Conservation (phyloP, 768 basidiomycete genomes). For the Lactifluus hygrophoroides region DNA sequence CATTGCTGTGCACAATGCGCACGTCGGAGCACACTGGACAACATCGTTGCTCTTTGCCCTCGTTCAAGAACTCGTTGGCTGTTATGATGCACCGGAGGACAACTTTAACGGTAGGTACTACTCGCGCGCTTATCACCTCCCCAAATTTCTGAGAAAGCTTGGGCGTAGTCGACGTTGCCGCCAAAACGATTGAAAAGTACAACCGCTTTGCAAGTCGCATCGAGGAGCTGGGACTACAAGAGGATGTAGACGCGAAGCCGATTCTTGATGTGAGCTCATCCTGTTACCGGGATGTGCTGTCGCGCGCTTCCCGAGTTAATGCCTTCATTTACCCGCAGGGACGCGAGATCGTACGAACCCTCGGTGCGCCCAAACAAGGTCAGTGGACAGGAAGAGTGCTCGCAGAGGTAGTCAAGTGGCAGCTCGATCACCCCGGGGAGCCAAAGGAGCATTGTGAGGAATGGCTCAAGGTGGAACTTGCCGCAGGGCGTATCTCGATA, state of each 20-base stretch:
- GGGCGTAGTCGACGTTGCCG: slow-evolving; percentile 35
- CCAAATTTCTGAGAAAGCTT: slow-evolving; percentile 17
- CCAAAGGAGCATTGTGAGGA: slow-evolving; percentile 56
- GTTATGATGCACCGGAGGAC: slow-evolving; percentile 38
- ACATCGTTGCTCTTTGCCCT: slow-evolving; percentile 68
- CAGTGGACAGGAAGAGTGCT: slow-evolving; percentile 61
- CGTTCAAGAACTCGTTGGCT: slow-evolving; percentile 55
- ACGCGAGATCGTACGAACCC: slow-evolving; percentile 45
- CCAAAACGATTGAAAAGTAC: slow-evolving; percentile 49
- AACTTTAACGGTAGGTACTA: slow-evolving; percentile 37
- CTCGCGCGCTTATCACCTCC: slow-evolving; percentile 5
- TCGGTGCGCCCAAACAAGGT: slow-evolving; percentile 52
- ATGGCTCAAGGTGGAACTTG: slow-evolving; percentile 58
- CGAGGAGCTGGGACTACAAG: slow-evolving; percentile 51
- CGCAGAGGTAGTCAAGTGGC: slow-evolving; percentile 76
- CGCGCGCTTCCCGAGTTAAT: neutral
- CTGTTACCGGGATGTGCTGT: neutral
- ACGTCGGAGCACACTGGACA: slow-evolving; percentile 60
- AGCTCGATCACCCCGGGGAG: slow-evolving; percentile 63
- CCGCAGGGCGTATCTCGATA: slow-evolving; percentile 36
- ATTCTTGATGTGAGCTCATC: slow-evolving; percentile 72
- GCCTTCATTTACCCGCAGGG: slow-evolving; percentile 45
- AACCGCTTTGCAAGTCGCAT: slow-evolving; percentile 54
- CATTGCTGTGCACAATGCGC: slow-evolving; percentile 61
- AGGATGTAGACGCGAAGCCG: slow-evolving; percentile 58